Conservation (phyloP, 2,329 filamentous ascomycete species). For the Beauveria brongniartii region DNA sequence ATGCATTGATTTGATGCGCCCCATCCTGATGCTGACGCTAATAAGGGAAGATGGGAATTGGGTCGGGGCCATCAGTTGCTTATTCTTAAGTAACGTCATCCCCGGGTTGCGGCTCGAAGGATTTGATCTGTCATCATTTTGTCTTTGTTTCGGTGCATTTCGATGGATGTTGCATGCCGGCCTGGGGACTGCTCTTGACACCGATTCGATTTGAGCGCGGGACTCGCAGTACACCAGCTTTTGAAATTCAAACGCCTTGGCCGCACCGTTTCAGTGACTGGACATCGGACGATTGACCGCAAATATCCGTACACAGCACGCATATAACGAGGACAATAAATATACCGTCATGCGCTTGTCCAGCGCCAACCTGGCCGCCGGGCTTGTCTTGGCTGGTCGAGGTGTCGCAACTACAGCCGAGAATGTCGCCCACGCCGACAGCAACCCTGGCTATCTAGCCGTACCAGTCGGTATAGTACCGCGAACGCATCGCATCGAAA, state of each 20-base stretch:
- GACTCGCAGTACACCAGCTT: background rate
- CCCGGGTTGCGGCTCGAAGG: background rate
- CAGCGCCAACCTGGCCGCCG: slow-evolving; percentile 2
- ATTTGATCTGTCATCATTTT: background rate
- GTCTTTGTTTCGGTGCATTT: background rate
- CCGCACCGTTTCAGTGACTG: background rate
- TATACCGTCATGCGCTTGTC: background rate
- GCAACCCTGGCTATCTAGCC: slow-evolving; percentile 29
- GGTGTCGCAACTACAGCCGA: slow-evolving; percentile 8
- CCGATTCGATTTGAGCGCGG: background rate
- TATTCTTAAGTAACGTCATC: background rate
- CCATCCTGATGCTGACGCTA: slow-evolving; percentile 6
- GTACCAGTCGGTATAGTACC: slow-evolving; percentile 27
- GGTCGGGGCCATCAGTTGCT: background rate
- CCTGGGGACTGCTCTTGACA: background rate
- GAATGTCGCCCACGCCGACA: slow-evolving; percentile 21
- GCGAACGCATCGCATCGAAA: slow-evolving; percentile 13
- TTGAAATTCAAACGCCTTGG: background rate
- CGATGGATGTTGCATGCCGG: background rate
- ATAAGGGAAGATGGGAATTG: background rate
- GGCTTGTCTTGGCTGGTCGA: background rate
- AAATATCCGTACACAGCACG: background rate
- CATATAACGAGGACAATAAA: background rate
- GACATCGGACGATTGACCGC: background rate
- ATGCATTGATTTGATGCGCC: slow-evolving; percentile 3